A percentile compares a stretch with the other conserved stretches of the same genome.
phyloP scores from a whole-genome alignment of 805 yeast genomes.

The Starmerella vaccinii region DNA sequence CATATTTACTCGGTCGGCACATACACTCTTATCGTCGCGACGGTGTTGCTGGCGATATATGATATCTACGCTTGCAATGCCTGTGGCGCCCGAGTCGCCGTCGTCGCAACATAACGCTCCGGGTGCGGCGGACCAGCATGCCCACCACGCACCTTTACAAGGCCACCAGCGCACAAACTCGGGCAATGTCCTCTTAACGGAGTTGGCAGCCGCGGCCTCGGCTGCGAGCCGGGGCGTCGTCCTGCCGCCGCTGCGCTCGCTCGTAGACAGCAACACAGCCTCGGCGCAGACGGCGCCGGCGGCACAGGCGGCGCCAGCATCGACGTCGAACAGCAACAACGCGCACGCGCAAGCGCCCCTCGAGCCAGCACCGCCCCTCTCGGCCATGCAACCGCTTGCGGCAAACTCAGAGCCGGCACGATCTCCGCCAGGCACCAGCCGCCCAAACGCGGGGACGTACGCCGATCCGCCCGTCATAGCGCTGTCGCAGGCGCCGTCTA shows the following conservation, averaged over 20 bases:
- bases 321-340: too few relatives aligned
- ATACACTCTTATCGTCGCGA: neutral
- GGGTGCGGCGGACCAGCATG: neutral
- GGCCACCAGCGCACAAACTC: neutral
- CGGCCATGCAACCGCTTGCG: neutral
- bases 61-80: conserved; percentile 1
- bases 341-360: neutral
- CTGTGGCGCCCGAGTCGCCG: conserved; percentile 7
- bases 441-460: too few relatives aligned
- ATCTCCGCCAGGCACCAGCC: too few relatives aligned
- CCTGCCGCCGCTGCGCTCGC: neutral
- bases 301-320: neutral
- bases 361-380: too few relatives aligned
- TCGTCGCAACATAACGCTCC: neutral
- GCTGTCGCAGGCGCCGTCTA: neutral
- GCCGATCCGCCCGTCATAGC: neutral
- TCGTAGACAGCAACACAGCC: neutral
- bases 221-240: conserved; percentile 5
- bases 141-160: neutral
- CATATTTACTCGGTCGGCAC: neutral
- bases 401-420: too few relatives aligned
- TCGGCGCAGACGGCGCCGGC: neutral
- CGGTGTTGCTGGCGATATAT: conserved; percentile 2
- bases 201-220: conserved; percentile 5
- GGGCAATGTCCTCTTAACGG: neutral